Conservation (phyloP, 768 basidiomycete species). For the Chalciporus sphaerocephalus region DNA sequence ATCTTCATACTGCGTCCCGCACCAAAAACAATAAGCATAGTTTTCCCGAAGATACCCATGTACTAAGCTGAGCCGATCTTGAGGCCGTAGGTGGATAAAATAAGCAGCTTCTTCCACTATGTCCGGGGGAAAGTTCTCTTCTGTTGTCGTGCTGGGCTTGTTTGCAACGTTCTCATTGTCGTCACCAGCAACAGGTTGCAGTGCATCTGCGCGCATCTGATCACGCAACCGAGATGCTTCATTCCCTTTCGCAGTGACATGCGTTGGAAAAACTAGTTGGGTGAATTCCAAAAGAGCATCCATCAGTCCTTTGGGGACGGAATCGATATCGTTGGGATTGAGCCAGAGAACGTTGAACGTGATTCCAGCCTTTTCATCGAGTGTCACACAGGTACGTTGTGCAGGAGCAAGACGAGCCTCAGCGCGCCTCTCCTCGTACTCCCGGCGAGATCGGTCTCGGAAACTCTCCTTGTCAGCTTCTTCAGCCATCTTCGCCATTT, state of each 20-base stretch:
- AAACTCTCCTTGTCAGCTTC: conserved; percentile 51
- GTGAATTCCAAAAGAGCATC: conserved; percentile 50
- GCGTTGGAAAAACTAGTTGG: conserved; percentile 11
- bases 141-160: conserved; percentile 16
- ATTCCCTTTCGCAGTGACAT: conserved; percentile 9
- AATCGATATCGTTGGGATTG: conserved; percentile 57
- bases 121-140: conserved; percentile 45
- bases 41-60: conserved; percentile 68
- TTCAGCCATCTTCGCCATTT: conserved; percentile 66
- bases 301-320: conserved; percentile 63
- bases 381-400: conserved; percentile 65
- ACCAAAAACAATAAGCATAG: conserved; percentile 85
- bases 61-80: conserved; percentile 62
- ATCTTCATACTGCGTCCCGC: conserved; percentile 69
- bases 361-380: conserved; percentile 72
- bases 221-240: conserved; percentile 51
- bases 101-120: conserved; percentile 61
- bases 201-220: conserved; percentile 73
- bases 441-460: conserved; percentile 64
- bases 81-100: conserved; percentile 68
- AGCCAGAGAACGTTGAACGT: conserved; percentile 82
- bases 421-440: conserved; percentile 73
- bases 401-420: conserved; percentile 67
- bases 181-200: conserved; percentile 42
- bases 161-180: conserved; percentile 35